Evolutionary conservation across 345 rosid genomes (phyloP), one percentile per base, ranked within the genome.

Genomic region (Aurinia saxatilis): DNA sequence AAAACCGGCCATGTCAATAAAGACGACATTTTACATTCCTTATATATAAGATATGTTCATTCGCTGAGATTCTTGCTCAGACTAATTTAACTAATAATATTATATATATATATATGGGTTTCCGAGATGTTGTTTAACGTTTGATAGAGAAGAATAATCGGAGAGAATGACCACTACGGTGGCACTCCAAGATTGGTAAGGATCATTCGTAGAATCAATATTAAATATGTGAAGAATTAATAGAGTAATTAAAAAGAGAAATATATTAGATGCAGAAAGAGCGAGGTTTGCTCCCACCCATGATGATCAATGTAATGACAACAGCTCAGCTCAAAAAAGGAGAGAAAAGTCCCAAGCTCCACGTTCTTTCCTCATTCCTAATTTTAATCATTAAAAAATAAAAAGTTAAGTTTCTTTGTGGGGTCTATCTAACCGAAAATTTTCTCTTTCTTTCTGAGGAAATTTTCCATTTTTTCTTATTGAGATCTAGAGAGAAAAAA

Each of bases 271-370:
- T 42, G 35, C 21, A 39, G 33, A n/a, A 30, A 39, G 58, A 50
- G 17, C 66, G 70, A 65, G 7, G 55, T 71, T 71, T 71, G 75
- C 75, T 71, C 75, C 71, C 71, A 71, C 75, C 75, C 75, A 71
- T 64, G 57, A 71, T 65, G 57, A n/a, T n/a, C n/a, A n/a, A n/a
- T n/a, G n/a, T n/a, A 17, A 61, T 19, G 51, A 5, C 50, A 64
- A 64, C 60, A 64, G 42, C 51, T 64, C 34, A 63, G 29, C 67
- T 49, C 37, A 36, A 61, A 61, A 23, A 23, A 23, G 31, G 31
- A 6, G 16, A 53, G 37, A 13, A 50, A 50, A 51, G 39, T 48
- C 44, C 31, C 13, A 47, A 1, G 16, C 25, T 35, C 40, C 75
- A 71, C 75, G 70, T 63, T 71, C 60, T 49, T 55, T 55, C 74